phyloP scores from a whole-genome alignment of 2,329 filamentous ascomycete genomes.

The Chaetomiaceae sp. region DNA sequence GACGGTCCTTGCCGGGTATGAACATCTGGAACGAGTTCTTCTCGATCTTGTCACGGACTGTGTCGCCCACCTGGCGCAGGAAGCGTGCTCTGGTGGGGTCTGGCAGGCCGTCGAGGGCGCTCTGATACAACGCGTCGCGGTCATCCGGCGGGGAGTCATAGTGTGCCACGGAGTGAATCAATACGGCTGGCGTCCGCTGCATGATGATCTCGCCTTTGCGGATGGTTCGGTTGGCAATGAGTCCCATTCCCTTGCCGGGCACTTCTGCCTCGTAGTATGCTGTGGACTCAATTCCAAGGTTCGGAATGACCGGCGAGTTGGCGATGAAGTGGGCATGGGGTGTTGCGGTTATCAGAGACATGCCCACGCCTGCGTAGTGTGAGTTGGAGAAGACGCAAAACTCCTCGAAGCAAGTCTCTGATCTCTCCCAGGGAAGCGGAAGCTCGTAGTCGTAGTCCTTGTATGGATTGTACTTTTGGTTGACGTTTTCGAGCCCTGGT shows the following conservation, averaged over 20 bases:
- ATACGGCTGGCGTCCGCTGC: slow-evolving; percentile 29
- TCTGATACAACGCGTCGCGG: slow-evolving; percentile 28
- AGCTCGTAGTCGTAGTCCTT: neutral
- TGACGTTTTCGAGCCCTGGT: neutral
- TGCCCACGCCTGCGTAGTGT: slow-evolving; percentile 2
- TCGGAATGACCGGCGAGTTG: neutral
- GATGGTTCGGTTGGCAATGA: slow-evolving; percentile 35
- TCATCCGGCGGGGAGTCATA: slow-evolving; percentile 14
- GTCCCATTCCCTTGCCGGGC: slow-evolving; percentile 33
- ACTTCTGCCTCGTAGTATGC: slow-evolving; percentile 30
- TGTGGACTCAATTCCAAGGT: slow-evolving; percentile 12
- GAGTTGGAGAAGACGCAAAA: slow-evolving; percentile 15
- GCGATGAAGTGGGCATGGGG: slow-evolving; percentile 6
- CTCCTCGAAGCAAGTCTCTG: slow-evolving; percentile 9
- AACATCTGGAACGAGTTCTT: slow-evolving; percentile 35
- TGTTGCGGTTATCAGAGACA: slow-evolving; percentile 11
- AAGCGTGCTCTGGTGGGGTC: slow-evolving; percentile 24
- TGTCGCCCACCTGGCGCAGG: slow-evolving; percentile 31
- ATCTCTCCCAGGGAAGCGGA: slow-evolving; percentile 7
- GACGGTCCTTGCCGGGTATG: slow-evolving; percentile 25
- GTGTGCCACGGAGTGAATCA: slow-evolving; percentile 27
- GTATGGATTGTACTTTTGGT: neutral
- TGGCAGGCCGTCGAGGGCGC: slow-evolving; percentile 30
- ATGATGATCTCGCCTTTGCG: slow-evolving; percentile 34
- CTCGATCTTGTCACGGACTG: slow-evolving; percentile 30